Evolutionary conservation across 108 stramenopile genomes (phyloP), one percentile per base, ranked within the genome.

Genomic region (Skeletonema marinoi): DNA sequence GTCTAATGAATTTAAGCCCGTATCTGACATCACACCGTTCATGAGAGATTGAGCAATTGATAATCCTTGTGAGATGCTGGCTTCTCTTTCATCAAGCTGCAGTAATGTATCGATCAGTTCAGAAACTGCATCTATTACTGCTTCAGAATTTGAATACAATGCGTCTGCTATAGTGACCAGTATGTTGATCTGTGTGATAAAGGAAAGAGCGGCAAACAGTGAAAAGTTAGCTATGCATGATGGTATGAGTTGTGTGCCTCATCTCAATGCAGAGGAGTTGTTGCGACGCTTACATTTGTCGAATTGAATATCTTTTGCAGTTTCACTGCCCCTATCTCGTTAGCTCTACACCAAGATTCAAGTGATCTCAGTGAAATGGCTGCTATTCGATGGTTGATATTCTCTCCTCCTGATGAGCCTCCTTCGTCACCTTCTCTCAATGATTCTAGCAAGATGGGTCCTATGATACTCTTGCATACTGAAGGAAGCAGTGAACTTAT

Each of bases 71-170:
- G 68, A 54, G 54, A 70, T 41, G 60, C 73, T 63, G 51, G 71
- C 63, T 56, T 75, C 73, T 50, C 19, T 60, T 11, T 51, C 60
- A 58, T 73, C 68, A 12, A 59, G 21, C 50, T 87, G 65, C 12
- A 93, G 65, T 25, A 82, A 68, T 9, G 68, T 63, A 46, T 93
- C 92, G 54, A 93, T 74, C 2, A 93, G 74, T 42, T 93, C 92
- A 3, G 92, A 89, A 4, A 91, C 66, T 61, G 89, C 89, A 71
- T 88, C 89, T 2, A 93, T 78, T 19, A 90, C 89, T 16, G 62
- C 32, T 61, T 81, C 74, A 14, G 89, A 85, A 67, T 91, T 88
- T 10, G 90, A 89, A 60, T 93, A 89, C 80, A 93, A 70, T 41
- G 89, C 86, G 78, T 91, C 89, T 64, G 84, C 88, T 7, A 93